phyloP scores from a whole-genome alignment of 495 filamentous ascomycete genomes.

The Penicillium cosmopolitanum region DNA sequence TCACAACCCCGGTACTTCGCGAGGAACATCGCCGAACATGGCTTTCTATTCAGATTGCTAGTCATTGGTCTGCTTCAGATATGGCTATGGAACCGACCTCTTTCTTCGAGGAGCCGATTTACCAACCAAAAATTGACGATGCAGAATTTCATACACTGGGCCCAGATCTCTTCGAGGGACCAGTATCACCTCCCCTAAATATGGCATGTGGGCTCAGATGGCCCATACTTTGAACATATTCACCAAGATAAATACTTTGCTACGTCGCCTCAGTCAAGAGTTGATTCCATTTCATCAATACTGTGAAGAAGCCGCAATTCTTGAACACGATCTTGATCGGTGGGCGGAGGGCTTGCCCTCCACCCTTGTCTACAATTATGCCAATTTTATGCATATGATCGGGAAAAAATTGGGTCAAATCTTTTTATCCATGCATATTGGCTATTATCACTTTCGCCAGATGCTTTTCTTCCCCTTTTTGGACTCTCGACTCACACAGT shows the following conservation, averaged over 20 bases:
- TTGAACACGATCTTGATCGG: slow-evolving; percentile 17
- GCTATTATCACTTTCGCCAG: slow-evolving; percentile 28
- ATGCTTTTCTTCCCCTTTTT: slow-evolving; percentile 35
- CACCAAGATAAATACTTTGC: slow-evolving; percentile 18
- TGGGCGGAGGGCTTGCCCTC: slow-evolving; percentile 21
- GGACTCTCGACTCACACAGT: slow-evolving; percentile 1
- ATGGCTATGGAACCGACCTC: slow-evolving; percentile 22
- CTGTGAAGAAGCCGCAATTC: slow-evolving; percentile 12
- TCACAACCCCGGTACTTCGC: slow-evolving; percentile 4
- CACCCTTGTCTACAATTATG: slow-evolving; percentile 14
- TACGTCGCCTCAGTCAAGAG: slow-evolving; percentile 23
- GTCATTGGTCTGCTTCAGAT: slow-evolving; percentile 27
- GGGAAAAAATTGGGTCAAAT: slow-evolving; percentile 11
- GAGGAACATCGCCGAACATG: slow-evolving; percentile 26
- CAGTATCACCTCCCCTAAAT: not conserved
- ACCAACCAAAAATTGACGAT: slow-evolving; percentile 23
- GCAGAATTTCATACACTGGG: slow-evolving; percentile 17
- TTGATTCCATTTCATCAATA: slow-evolving; percentile 22
- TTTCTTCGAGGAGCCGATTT: not conserved
- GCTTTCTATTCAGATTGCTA: slow-evolving; percentile 25
- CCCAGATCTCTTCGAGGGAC: slow-evolving; percentile 6
- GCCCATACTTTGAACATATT: slow-evolving; percentile 26
- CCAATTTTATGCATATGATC: slow-evolving; percentile 19
- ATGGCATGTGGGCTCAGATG: slow-evolving; percentile 33
- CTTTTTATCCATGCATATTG: slow-evolving; percentile 32